Evolutionary conservation across 2,329 filamentous ascomycete species (phyloP).

Genomic region (Penicillium corylophilum): DNA sequence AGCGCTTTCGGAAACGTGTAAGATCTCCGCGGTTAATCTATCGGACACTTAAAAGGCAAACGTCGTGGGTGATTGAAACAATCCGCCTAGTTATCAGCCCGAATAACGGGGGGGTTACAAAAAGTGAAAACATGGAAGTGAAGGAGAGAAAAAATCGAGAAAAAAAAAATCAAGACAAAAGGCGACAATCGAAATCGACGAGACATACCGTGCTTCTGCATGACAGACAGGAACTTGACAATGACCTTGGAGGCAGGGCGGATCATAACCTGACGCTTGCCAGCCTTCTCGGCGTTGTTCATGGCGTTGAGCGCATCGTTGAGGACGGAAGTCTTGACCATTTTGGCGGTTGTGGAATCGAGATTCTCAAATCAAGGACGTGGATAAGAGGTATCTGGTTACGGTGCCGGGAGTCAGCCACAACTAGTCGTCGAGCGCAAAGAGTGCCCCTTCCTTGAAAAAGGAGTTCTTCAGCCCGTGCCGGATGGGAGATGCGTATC

Average conservation of each 20-base stretch:
- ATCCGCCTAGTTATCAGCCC: slow-evolving; percentile 99
- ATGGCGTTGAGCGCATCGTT: slow-evolving; percentile 99
- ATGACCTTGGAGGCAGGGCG: slow-evolving; percentile 99
- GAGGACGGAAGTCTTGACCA: slow-evolving; percentile 99
- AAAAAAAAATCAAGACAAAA: slow-evolving; percentile 9
- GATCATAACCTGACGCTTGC: slow-evolving; percentile 99
- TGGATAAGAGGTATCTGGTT: slow-evolving; percentile 40
- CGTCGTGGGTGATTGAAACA: slow-evolving; percentile 79
- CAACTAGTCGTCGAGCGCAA: slow-evolving; percentile 64
- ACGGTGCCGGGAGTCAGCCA: slow-evolving; percentile 54
- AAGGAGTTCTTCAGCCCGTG: slow-evolving; percentile 70
- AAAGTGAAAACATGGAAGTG: slow-evolving; percentile 5
- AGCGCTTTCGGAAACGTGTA: slow-evolving; percentile 83
- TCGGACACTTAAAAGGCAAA: slow-evolving; percentile 99
- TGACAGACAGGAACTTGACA: slow-evolving; percentile 97
- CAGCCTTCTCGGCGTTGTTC: slow-evolving; percentile 99
- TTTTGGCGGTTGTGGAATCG: slow-evolving; percentile 66
- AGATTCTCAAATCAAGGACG: slow-evolving; percentile 54
- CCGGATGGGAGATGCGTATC: slow-evolving; percentile 47
- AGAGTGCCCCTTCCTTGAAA: slow-evolving; percentile 61
- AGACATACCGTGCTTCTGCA: slow-evolving; percentile 98
- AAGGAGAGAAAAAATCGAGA: slow-evolving; percentile 7
- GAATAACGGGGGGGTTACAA: slow-evolving; percentile 51
- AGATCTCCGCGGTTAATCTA: slow-evolving; percentile 90
- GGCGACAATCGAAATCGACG: not conserved